phyloP scores from a whole-genome alignment of 2,329 filamentous ascomycete species.

The Phyllosticta citrichinensis region DNA sequence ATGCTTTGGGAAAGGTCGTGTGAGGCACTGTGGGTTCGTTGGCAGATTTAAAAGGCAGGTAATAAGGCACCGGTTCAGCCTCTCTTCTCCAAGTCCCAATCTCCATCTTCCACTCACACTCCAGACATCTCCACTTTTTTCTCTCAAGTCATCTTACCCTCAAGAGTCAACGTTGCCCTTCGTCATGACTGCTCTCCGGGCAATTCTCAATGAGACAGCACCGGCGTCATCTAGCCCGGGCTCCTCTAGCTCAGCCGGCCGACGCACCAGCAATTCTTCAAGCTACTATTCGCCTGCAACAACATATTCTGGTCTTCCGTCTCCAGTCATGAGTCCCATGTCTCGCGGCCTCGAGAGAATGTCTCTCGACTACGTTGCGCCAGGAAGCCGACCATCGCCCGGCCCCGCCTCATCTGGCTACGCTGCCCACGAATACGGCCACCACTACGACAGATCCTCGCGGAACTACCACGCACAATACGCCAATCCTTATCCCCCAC shows the following conservation, averaged over 20 bases:
- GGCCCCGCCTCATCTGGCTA: background rate
- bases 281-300: background rate
- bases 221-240: background rate
- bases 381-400: constrained; percentile 3
- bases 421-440: background rate
- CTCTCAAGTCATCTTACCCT: background rate
- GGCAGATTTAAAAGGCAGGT: background rate
- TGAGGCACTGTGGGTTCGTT: background rate
- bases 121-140: background rate
- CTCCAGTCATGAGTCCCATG: constrained; percentile 1
- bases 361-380: constrained; percentile 10
- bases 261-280: background rate
- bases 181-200: constrained; percentile 8
- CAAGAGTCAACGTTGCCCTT: background rate
- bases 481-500: background rate
- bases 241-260: background rate
- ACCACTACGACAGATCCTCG: background rate
- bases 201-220: constrained; percentile 8
- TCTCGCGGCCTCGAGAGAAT: constrained; percentile 8
- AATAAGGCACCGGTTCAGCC: background rate
- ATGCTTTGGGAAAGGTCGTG: background rate
- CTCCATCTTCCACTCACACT: background rate
- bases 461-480: background rate
- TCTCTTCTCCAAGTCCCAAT: background rate
- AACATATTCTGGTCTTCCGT: background rate